phyloP scores from a whole-genome alignment of 2,329 filamentous ascomycete species.

The Colletotrichum sp. region DNA sequence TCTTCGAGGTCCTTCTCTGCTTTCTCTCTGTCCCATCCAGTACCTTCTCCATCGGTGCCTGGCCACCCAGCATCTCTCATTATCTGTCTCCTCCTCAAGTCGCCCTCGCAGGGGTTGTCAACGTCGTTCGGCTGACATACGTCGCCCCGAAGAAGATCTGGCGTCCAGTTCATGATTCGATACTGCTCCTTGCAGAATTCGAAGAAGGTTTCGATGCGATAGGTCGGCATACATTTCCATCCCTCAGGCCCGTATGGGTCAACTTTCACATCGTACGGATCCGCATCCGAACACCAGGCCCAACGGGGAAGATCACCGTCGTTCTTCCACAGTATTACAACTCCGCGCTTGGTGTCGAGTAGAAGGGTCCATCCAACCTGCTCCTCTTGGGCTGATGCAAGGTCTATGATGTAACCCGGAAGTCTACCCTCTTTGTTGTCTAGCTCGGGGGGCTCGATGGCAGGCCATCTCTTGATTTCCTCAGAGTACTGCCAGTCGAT shows the following conservation, averaged over 20 bases:
- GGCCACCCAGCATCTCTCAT: background rate
- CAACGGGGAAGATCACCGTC: background rate
- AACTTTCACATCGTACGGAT: background rate
- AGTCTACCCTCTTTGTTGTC: background rate
- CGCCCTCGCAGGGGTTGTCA: background rate
- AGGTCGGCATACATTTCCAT: background rate
- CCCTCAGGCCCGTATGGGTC: background rate
- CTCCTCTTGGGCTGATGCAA: background rate
- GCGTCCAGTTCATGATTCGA: background rate
- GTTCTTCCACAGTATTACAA: background rate
- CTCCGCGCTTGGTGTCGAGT: background rate
- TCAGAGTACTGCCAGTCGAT: background rate
- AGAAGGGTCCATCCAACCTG: background rate
- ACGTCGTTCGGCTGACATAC: background rate
- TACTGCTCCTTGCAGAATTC: background rate
- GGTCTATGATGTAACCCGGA: background rate
- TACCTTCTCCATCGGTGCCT: background rate
- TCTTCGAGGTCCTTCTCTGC: background rate
- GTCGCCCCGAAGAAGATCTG: background rate
- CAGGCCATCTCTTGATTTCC: background rate
- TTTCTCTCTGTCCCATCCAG: background rate
- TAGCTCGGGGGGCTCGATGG: background rate
- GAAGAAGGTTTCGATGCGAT: background rate
- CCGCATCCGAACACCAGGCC: fast-evolving
- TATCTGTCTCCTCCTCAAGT: background rate